Evolutionary conservation across 495 filamentous ascomycete species (phyloP), one percentile per base, ranked within the genome.

Genomic region (Penicillium manginii): DNA sequence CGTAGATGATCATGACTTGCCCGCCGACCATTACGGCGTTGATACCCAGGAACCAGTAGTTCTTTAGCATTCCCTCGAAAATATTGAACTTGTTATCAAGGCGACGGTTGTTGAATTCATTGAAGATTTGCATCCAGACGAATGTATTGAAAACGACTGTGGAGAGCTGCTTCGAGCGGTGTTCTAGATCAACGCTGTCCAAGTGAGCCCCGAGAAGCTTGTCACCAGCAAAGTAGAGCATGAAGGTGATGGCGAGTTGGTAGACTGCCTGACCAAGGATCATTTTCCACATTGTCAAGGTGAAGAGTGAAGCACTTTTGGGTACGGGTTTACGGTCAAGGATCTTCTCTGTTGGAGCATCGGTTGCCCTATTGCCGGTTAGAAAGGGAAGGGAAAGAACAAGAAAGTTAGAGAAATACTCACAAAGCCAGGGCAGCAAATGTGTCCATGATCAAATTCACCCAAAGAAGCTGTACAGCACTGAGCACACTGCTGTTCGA

Each of bases 91-190:
- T 81, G 74, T 96, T 96, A 72, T 96, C 91, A 19, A 96, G 78
- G 21, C 91, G 89, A 47, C 91, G 90, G 73, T 92, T 93, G 80
- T 94, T 96, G 84, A 91, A 93, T 69, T 93, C 88, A 72, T 96
- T 96, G 79, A 96, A 96, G 60, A 96, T 93, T 60, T 96, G 91
- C 91, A 96, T 94, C 91, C 91, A 96, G 17, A 96, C 91, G 52
- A 96, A 96, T 4, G 90, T 91, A 76, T 96, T 96, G 83, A 96
- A 96, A 6, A 96, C 88, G 45, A 96, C 79, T 1, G 89, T 91
- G 43, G 83, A 73, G 48, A 93, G 77, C 61, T 89, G 75, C 1
- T 66, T 75, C 14, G 78, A 47, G 1, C 67, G 67, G 10, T 55
- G 50, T 3, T 10, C 54, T 1, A 67, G 66, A 33, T 75, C 60